phyloP scores from a whole-genome alignment of 2,329 filamentous ascomycete genomes.

The Pseudodiploospora longispora region DNA sequence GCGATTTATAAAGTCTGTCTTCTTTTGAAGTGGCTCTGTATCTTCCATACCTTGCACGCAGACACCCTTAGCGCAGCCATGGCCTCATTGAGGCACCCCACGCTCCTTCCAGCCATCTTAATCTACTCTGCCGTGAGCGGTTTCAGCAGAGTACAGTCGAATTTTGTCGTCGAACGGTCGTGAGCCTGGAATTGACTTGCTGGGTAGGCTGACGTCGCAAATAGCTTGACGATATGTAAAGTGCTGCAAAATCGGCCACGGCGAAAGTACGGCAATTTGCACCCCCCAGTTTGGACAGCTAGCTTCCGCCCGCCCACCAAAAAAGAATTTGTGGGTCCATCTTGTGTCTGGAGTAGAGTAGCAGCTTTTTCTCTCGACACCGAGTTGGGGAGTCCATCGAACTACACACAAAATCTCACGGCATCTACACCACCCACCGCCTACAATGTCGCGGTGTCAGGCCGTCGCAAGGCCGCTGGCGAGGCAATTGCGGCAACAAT shows the following conservation, averaged over 20 bases:
- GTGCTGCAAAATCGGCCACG: no score
- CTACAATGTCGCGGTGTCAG: constrained; percentile 50
- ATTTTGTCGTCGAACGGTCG: no score
- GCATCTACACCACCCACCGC: background rate
- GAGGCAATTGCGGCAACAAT: constrained; percentile 40
- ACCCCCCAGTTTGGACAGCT: no score
- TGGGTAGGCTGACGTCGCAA: no score
- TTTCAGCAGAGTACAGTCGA: no score
- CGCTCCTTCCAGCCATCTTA: constrained; percentile 31
- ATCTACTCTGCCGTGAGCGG: constrained; percentile 7
- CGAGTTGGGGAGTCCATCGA: background rate
- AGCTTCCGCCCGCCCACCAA: no score
- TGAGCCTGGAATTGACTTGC: no score
- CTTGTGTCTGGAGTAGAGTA: background rate
- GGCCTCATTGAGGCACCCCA: constrained; percentile 44
- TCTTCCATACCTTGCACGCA: constrained; percentile 25
- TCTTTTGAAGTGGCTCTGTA: background rate
- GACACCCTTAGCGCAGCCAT: constrained; percentile 42
- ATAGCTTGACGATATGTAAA: no score
- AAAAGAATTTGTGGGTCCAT: no score
- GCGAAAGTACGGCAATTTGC: no score
- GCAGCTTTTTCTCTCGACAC: background rate
- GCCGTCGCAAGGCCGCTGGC: constrained; percentile 50
- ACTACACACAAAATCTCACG: background rate
- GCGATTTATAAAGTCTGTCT: no score